Conservation (phyloP, 2,329 filamentous ascomycete species). For the Talaromyces sp. region DNA sequence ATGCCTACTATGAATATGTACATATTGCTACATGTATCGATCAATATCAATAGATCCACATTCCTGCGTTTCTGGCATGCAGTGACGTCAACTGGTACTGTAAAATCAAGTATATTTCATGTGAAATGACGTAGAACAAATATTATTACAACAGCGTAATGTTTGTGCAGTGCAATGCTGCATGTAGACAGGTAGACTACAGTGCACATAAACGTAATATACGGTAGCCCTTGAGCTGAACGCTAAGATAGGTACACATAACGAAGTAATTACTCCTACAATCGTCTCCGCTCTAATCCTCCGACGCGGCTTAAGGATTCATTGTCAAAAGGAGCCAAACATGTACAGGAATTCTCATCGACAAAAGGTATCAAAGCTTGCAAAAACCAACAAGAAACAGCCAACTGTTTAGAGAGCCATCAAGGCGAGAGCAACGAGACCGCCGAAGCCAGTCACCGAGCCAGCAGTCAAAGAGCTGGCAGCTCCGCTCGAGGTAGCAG, state of each 20-base stretch:
- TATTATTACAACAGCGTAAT: background rate
- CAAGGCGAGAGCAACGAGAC: slow-evolving; percentile 8
- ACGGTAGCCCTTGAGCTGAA: background rate
- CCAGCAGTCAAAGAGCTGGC: slow-evolving; percentile 10
- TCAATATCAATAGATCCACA: background rate
- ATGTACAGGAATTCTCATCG: background rate
- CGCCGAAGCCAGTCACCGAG: slow-evolving; percentile 1
- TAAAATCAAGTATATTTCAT: background rate
- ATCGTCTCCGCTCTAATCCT: background rate
- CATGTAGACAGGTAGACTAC: background rate
- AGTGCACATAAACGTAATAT: background rate
- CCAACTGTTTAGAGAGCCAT: slow-evolving; percentile 6
- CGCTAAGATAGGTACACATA: background rate
- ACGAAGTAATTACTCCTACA: slow-evolving; percentile 1
- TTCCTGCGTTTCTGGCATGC: background rate
- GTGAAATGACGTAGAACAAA: background rate
- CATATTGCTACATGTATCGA: background rate
- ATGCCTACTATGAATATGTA: background rate
- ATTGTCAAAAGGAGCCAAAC: background rate
- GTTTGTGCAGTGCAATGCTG: background rate
- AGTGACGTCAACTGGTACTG: background rate
- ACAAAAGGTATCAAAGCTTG: background rate
- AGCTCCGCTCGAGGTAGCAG: slow-evolving; percentile 13
- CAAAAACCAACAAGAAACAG: background rate
- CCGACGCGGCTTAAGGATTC: background rate